These are phyloP conservation scores for Zoysia pacifica DNA, from an alignment of 176 grass and related monocot species.

Conservation along the genomic window DNA sequence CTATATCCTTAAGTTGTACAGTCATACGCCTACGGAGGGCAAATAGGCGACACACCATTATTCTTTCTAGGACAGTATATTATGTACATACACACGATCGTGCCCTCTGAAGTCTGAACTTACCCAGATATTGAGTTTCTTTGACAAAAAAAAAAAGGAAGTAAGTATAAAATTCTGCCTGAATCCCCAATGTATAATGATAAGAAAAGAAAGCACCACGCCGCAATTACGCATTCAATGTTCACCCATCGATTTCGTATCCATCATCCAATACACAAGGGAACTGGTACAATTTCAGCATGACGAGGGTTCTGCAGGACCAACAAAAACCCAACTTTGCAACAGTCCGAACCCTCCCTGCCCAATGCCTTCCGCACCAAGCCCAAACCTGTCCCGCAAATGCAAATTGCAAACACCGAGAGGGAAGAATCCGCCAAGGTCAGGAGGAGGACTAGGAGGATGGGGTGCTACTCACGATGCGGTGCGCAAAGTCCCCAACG, in stretches of 20 bases:
- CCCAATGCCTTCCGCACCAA: background rate
- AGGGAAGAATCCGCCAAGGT: background rate
- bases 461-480: slow-evolving; percentile 32
- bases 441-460: background rate
- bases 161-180: background rate
- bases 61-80: background rate
- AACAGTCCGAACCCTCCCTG: background rate
- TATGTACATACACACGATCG: background rate
- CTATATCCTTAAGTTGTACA: background rate
- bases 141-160: background rate
- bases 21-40: too few relatives aligned
- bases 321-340: background rate
- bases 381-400: background rate
- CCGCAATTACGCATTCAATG: background rate
- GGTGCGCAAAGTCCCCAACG: slow-evolving; percentile 39
- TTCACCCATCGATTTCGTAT: background rate
- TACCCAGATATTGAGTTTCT: background rate
- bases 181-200: background rate
- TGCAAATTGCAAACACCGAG: background rate
- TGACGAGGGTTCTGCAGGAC: background rate
- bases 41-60: background rate
- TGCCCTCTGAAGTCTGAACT: background rate
- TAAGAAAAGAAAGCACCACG: background rate
- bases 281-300: background rate
- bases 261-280: background rate